Conservation (phyloP, 1,284 basidiomycete genomes). For the Wolfiporia cocos region DNA sequence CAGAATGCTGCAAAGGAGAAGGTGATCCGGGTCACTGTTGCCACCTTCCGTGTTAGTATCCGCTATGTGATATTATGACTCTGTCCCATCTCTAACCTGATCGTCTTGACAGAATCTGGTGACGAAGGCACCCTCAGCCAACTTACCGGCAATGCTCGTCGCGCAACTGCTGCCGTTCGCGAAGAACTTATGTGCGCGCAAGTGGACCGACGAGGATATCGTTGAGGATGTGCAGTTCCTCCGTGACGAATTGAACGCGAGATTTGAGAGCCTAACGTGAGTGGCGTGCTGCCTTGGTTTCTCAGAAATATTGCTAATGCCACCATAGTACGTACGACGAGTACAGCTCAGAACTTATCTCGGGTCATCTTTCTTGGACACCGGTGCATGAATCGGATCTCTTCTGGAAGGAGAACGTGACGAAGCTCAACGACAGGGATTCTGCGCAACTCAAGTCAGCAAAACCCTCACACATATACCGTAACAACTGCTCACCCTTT, state of each 20-base stretch:
- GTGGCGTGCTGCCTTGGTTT: slow-evolving; percentile 19
- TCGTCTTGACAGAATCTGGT: slow-evolving; percentile 69
- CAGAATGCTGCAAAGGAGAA: slow-evolving; percentile 96
- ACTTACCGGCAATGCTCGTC: slow-evolving; percentile 91
- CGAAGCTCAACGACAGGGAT: slow-evolving; percentile 77
- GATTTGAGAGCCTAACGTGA: slow-evolving; percentile 87
- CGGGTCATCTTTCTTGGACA: slow-evolving; percentile 90
- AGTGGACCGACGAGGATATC: slow-evolving; percentile 95
- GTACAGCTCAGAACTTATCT: slow-evolving; percentile 86
- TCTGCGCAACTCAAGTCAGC: slow-evolving; percentile 75
- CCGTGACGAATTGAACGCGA: slow-evolving; percentile 72
- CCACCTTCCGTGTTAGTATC: slow-evolving; percentile 72
- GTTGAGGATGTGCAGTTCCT: slow-evolving; percentile 88
- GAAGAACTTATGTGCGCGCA: slow-evolving; percentile 78
- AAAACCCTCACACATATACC: too few species aligned
- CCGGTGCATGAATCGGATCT: slow-evolving; percentile 94
- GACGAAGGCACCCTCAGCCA: slow-evolving; percentile 72
- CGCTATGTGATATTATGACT: background rate
- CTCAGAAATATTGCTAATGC: background rate
- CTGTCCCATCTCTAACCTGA: background rate
- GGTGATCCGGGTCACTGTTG: slow-evolving; percentile 91
- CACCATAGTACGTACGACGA: slow-evolving; percentile 85
- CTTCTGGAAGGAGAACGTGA: slow-evolving; percentile 96
- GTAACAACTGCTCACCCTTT: too few species aligned
- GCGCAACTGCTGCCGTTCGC: slow-evolving; percentile 82